phyloP scores from a whole-genome alignment of 768 basidiomycete genomes.

The Lentinula sp. region DNA sequence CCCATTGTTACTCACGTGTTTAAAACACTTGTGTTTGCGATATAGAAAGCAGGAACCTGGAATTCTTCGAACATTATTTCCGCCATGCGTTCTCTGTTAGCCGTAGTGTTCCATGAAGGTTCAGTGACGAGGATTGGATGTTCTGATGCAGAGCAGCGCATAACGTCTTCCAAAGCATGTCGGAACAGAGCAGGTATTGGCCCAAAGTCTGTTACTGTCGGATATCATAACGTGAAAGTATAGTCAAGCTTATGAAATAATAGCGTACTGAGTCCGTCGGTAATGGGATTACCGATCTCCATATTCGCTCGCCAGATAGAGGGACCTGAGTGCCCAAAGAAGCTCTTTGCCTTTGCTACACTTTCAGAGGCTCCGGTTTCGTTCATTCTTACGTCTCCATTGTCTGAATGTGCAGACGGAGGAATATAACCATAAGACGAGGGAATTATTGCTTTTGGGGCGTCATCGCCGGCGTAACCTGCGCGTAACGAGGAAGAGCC shows the following conservation, averaged over 20 bases:
- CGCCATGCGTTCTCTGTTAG: constrained; percentile 91
- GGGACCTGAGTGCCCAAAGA: constrained; percentile 83
- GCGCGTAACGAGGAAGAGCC: constrained; percentile 86
- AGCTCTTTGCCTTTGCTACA: constrained; percentile 53
- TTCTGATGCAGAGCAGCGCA: constrained; percentile 73
- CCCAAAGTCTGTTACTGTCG: constrained; percentile 67
- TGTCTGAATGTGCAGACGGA: constrained; percentile 14
- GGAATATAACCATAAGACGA: constrained; percentile 77
- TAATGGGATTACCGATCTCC: constrained; percentile 80
- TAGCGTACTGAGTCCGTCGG: constrained; percentile 76
- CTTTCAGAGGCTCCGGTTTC: constrained; percentile 35
- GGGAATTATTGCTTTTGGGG: constrained; percentile 88
- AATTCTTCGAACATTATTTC: constrained; percentile 99
- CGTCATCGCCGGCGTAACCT: constrained; percentile 96
- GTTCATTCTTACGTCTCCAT: constrained; percentile 51
- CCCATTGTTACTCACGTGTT: constrained; percentile 62
- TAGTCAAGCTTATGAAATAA: neutral
- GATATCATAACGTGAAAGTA: neutral
- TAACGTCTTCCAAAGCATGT: constrained; percentile 70
- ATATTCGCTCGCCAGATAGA: constrained; percentile 88
- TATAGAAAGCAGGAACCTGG: constrained; percentile 91
- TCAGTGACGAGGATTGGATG: constrained; percentile 94
- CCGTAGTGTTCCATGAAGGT: constrained; percentile 91
- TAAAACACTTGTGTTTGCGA: constrained; percentile 90
- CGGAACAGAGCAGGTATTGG: constrained; percentile 66